Base-by-base conservation (phyloP, 164 flowering plant species). In the Vitis amurensis region DNA sequence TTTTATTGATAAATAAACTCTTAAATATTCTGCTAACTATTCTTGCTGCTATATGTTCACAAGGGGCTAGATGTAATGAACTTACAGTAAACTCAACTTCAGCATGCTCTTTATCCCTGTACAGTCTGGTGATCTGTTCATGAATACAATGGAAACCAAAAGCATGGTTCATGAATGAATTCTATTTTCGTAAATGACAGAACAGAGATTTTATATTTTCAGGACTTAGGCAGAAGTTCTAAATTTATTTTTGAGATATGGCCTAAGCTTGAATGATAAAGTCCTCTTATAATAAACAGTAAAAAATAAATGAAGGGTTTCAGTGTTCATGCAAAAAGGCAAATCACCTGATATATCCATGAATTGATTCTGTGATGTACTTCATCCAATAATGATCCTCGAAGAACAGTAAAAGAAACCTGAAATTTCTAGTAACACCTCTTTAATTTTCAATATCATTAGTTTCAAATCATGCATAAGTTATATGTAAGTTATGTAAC, bases 341-440 rank as follows among this genome's bases (percentile, higher is more conserved):
- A 66, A 61, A 15, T 69, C 65, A 84, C 85, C 85, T 84, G 87
- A 73, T 74, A 81, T 71, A 84, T 80, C 85, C 87, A 84, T n/a
- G 78, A 60, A 80, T 78, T 80, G 29, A 84, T 80, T 59, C 67
- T 73, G 50, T 82, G 82, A 78, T 84, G 87, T 19, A 84, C 87
- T 76, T 84, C 87, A 64, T 84, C 81, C 17, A 84, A 3, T 50
- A 84, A 10, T 48, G 83, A 74, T 55, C 87, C 87, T 60, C 79
- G 80, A 15, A 81, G 4, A 56, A 81, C 74, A 59, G 81, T 84
- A 72, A 80, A 70, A 55, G 77, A 72, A 23, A 37, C 72, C 87
- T 84, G 85, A 30, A 72, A 71, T 3, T 52, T 59, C 17, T 10
- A 37, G 10, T 11, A 62, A 29, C 19, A 5, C 29, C 9, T 6